These are phyloP conservation scores for Lactarius indigo DNA, from an alignment of 768 basidiomycete species.

Conservation along the genomic window DNA sequence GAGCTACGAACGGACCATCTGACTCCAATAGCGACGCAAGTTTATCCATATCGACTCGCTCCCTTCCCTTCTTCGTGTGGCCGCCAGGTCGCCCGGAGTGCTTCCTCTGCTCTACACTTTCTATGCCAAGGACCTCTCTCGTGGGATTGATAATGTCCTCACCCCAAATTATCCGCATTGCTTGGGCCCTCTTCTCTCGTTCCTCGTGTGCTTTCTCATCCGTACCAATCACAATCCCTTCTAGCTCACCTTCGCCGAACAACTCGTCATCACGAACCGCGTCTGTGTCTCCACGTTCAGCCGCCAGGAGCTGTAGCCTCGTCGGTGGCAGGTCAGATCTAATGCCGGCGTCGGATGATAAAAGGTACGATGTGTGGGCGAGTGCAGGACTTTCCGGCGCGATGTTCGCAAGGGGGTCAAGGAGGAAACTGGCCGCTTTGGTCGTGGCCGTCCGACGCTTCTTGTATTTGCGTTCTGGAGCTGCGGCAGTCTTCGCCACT, in stretches of 20 bases:
- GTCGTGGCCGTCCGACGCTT: conserved; percentile 35
- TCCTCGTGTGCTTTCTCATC: conserved; percentile 28
- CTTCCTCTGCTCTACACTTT: conserved; percentile 22
- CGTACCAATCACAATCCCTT: conserved; percentile 51
- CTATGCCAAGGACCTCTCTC: conserved; percentile 6
- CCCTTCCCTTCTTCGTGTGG: conserved; percentile 34
- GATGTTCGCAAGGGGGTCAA: conserved; percentile 50
- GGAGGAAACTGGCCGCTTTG: conserved; percentile 52
- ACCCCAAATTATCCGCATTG: conserved; percentile 21
- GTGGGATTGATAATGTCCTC: conserved; percentile 11
- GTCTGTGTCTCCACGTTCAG: conserved; percentile 54
- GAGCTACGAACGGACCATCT: conserved; percentile 1
- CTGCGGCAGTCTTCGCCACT: conserved; percentile 1
- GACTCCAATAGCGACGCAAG: conserved; percentile 46
- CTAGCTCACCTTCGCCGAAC: conserved; percentile 65
- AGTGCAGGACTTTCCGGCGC: conserved; percentile 7
- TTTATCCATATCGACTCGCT: conserved; percentile 55
- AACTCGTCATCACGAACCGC: conserved; percentile 67
- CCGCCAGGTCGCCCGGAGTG: conserved; percentile 7
- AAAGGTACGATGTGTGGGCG: conserved; percentile 45
- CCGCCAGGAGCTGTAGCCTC: conserved; percentile 61
- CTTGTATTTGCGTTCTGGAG: conserved; percentile 32
- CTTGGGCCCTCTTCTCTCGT: conserved; percentile 22
- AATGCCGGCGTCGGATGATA: conserved; percentile 41
- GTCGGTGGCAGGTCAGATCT: conserved; percentile 41